These are phyloP conservation scores for Aspergillus jensenii DNA, from an alignment of 2,329 filamentous ascomycete genomes.

Conservation along the genomic window DNA sequence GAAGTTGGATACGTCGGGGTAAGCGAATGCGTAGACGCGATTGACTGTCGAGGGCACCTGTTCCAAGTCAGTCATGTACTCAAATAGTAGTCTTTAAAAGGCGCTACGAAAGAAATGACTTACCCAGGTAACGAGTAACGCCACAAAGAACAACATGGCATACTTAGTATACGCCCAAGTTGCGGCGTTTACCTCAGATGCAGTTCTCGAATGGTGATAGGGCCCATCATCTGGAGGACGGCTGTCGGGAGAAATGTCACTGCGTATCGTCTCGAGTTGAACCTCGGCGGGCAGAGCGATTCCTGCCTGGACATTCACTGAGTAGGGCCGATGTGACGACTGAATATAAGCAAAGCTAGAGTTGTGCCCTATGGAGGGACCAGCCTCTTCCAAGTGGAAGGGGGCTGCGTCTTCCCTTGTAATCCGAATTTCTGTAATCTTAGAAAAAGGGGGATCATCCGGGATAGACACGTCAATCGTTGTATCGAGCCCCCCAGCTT, in stretches of 20 bases:
- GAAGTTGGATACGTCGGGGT: conserved; percentile 54
- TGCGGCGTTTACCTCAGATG: conserved; percentile 35
- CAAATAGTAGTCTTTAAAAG: neutral
- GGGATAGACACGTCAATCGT: conserved; percentile 47
- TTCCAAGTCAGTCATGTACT: neutral
- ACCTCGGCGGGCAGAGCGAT: neutral
- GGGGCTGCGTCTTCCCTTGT: conserved; percentile 51
- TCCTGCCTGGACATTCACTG: conserved; percentile 33
- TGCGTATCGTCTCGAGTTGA: conserved; percentile 8
- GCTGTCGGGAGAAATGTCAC: neutral
- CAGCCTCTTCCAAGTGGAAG: neutral
- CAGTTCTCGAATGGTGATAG: neutral
- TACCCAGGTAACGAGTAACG: conserved; percentile 45
- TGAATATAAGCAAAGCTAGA: neutral
- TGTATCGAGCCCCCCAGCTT: conserved; percentile 51
- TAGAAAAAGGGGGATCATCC: conserved; percentile 44
- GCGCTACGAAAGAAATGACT: neutral
- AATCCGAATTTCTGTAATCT: conserved; percentile 65
- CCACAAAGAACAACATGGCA: conserved; percentile 41
- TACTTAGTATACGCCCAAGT: conserved; percentile 42
- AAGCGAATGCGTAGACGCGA: conserved; percentile 67
- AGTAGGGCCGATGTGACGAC: conserved; percentile 28
- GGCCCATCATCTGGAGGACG: neutral
- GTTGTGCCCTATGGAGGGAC: neutral
- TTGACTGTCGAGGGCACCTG: conserved; percentile 72